Conservation (phyloP, 2,329 filamentous ascomycete genomes). For the Chrysoporthe puriensis region DNA sequence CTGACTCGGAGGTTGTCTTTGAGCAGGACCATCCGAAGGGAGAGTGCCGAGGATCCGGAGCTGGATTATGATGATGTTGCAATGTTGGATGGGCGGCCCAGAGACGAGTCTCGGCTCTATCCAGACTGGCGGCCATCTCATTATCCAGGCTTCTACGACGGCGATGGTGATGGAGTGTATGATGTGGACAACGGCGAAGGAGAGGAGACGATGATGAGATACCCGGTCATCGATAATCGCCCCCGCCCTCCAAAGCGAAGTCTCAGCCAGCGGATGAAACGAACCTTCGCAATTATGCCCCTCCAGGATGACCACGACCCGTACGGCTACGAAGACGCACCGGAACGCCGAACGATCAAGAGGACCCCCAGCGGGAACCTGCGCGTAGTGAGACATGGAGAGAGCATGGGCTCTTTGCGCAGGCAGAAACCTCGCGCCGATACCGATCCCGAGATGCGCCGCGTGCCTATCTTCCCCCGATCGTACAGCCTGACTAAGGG, state of each 20-base stretch:
- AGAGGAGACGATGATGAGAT: conserved; percentile 35
- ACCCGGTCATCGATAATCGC: conserved; percentile 49
- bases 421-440: conserved; percentile 39
- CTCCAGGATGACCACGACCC: conserved; percentile 47
- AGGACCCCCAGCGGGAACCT: conserved; percentile 64
- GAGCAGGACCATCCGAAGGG: conserved; percentile 44
- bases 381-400: conserved; percentile 58
- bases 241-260: conserved; percentile 48
- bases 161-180: conserved; percentile 36
- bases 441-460: conserved; percentile 38
- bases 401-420: conserved; percentile 50
- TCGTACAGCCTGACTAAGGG: conserved; percentile 36
- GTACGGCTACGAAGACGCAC: conserved; percentile 37
- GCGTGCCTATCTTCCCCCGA: conserved; percentile 37
- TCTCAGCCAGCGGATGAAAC: conserved; percentile 57
- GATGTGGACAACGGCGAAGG: conserved; percentile 38
- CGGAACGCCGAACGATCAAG: conserved; percentile 61
- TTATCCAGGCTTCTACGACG: conserved; percentile 39
- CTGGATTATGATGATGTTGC: conserved; percentile 36
- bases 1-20: conserved; percentile 58
- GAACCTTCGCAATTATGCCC: conserved; percentile 65
- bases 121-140: conserved; percentile 65
- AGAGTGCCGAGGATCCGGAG: conserved; percentile 34
- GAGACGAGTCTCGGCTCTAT: conserved; percentile 60
- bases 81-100: conserved; percentile 49